phyloP scores from a whole-genome alignment of 345 rosid genomes.

The Lumnitzera racemosa region DNA sequence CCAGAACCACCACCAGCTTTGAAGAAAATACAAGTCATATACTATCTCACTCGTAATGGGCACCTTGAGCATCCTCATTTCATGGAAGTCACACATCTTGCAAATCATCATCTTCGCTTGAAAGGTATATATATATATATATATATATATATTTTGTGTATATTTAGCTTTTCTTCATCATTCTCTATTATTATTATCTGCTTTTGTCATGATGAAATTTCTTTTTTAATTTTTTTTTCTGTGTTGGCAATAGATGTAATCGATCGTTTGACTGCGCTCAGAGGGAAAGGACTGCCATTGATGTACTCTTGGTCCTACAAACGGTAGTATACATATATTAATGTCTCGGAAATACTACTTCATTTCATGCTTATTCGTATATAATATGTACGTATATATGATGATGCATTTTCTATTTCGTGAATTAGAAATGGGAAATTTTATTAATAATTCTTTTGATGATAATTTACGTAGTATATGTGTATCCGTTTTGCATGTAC shows the following conservation, averaged over 20 bases:
- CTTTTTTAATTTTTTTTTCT: not conserved
- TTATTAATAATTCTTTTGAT: too few species aligned
- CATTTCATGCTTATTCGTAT: not conserved
- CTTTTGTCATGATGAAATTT: not conserved
- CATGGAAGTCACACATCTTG: slow-evolving; percentile 61
- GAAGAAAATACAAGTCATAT: slow-evolving; percentile 63
- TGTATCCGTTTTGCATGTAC: not conserved
- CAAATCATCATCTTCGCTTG: slow-evolving; percentile 72
- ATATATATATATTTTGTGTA: not conserved
- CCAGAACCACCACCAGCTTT: slow-evolving; percentile 5
- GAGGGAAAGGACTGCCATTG: slow-evolving; percentile 82
- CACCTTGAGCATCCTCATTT: slow-evolving; percentile 91
- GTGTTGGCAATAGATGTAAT: slow-evolving; percentile 36
- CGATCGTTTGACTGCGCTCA: slow-evolving; percentile 56
- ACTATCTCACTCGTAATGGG: slow-evolving; percentile 85
- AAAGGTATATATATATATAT: slow-evolving; percentile 30
- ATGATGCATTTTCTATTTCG: not conserved
- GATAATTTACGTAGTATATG: too few species aligned
- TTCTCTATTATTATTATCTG: not conserved
- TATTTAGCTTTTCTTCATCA: not conserved
- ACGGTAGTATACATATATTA: slow-evolving; percentile 30
- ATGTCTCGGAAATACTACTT: not conserved
- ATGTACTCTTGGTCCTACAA: slow-evolving; percentile 90
- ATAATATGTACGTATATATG: not conserved
- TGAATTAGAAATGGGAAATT: not conserved